Evolutionary conservation across 345 rosid species (phyloP).

Genomic region (Conringia planisiliqua): DNA sequence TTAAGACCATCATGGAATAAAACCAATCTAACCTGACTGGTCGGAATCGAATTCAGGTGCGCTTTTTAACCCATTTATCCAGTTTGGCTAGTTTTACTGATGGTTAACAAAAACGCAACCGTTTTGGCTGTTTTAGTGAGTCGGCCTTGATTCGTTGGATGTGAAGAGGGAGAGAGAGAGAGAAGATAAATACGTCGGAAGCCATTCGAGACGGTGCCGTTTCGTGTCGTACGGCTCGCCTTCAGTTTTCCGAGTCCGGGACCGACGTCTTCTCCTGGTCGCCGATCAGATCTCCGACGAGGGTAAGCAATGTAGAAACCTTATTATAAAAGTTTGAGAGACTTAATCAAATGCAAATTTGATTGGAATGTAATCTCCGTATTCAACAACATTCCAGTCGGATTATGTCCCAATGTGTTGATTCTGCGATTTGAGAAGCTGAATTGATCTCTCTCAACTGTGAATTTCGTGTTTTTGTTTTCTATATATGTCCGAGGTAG

Average conservation of each 20-base stretch:
- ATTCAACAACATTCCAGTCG: neutral
- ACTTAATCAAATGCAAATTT: neutral
- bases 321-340: neutral
- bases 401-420: conserved; percentile 1
- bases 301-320: neutral
- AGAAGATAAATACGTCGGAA: neutral
- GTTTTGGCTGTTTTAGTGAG: neutral
- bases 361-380: neutral
- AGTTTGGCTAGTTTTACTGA: neutral
- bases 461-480: neutral
- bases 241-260: neutral
- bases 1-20: neutral
- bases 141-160: neutral
- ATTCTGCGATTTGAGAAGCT: neutral
- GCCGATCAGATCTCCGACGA: conserved; percentile 24
- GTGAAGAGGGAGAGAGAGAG: neutral
- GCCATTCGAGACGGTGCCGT: neutral
- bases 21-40: neutral
- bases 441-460: neutral
- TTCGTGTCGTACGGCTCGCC: neutral
- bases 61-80: neutral
- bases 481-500: conserved; percentile 1
- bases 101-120: neutral
- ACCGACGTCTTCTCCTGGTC: neutral
- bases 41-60: neutral